Evolutionary conservation across 192 early-diverging fungal genomes (phyloP).

Genomic region (Anaeromyces robustus): DNA sequence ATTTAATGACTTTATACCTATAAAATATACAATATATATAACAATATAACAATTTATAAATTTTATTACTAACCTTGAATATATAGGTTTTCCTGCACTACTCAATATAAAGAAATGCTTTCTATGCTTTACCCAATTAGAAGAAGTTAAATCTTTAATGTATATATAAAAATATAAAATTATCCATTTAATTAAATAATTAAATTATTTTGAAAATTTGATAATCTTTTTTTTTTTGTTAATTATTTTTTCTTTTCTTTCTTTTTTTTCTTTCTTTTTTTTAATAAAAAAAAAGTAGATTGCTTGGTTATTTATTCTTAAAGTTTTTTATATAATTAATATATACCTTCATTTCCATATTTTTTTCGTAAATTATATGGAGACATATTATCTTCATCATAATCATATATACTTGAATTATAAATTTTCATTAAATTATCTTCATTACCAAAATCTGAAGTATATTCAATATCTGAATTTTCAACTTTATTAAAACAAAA

Average conservation of each 20-base stretch:
- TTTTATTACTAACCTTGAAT: constrained; percentile 36
- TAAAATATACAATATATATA: too few species aligned
- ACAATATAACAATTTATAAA: neutral
- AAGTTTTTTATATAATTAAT: too few species aligned
- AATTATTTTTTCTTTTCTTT: too few species aligned
- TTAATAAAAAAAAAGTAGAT: too few species aligned
- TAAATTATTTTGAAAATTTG: too few species aligned
- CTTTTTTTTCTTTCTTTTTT: too few species aligned
- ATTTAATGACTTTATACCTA: too few species aligned
- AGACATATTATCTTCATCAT: neutral
- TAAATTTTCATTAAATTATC: neutral
- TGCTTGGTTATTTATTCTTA: too few species aligned
- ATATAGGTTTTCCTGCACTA: constrained; percentile 89
- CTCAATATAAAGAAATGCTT: constrained; percentile 89
- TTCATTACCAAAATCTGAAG: neutral
- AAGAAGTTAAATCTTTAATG: neutral
- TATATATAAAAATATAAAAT: too few species aligned
- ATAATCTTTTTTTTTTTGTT: too few species aligned
- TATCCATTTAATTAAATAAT: too few species aligned
- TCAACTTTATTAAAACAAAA: neutral
- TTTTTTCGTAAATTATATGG: neutral
- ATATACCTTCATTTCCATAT: neutral
- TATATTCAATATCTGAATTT: neutral
- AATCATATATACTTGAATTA: neutral
- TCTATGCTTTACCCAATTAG: constrained; percentile 35